Base-by-base conservation (phyloP, 2,329 filamentous ascomycete species). In the Hirsutella rhossiliensis region DNA sequence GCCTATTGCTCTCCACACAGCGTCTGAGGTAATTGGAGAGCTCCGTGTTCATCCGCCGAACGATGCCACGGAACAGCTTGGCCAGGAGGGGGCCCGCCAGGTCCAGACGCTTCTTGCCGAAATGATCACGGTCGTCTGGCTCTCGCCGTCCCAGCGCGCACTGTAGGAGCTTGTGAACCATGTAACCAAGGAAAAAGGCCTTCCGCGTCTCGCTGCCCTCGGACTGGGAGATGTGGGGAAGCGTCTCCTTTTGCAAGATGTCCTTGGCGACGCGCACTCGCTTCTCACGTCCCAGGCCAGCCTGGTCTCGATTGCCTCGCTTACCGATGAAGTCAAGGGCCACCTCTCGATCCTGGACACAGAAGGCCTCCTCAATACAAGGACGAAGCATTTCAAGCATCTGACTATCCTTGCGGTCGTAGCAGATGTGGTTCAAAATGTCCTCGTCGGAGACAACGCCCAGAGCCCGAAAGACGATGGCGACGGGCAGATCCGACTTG, bases 311-410 rank as follows among this genome's bases (percentile, higher is more conserved):
- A 54, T 85, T 83, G 37, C 89, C 89, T 72, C 92, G 84, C 67
- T 89, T 94, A 50, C 88, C 92, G 53, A 98, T 97, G 63, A 84
- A 96, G 60, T 97, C 92, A 38, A 97, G 75, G 3, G 94, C 92
- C 32, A 92, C 84, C 58, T 97, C 90, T 48, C 87, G 81, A 59
- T 97, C 90, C 60, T 98, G 94, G 47, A 98, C 92, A 49, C 89
- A 86, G 56, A 95, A 94, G 11, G 89, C 87, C 63, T 98, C 92
- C 62, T 97, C 92, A 46, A 98, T 89, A 69, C 89, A 97, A 4
- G 92, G 90, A 54, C 94, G 90, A 55, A 98, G 68, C 79, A 96
- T 92, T 69, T 98, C 92, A 46, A 98, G 71, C 89, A 98, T 96
- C 56, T 94, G 86, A 23, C 84, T 94, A 62, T 98, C 94, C 55